Evolutionary conservation across 441 rosid genomes (phyloP), one percentile per base, ranked within the genome.

Genomic region (Biscutella laevigata): DNA sequence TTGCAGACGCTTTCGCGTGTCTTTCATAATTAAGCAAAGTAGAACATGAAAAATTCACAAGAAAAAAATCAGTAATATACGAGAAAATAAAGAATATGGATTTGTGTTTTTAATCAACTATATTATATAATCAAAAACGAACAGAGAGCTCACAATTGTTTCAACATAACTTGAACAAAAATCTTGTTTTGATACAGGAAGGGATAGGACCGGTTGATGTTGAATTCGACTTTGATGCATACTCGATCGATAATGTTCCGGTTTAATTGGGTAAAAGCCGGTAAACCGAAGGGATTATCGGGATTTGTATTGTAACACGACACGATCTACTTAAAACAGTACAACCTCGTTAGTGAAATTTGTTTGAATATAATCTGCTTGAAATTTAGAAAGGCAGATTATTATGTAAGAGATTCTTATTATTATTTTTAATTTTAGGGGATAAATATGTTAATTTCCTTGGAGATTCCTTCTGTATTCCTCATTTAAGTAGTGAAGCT

Each of bases 181-280:
- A 15, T 24, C 13, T 42, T 50, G 41, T 27, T 11, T 24, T 64
- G 40, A 34, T 43, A 74, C 95, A 85, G 70, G 90, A 77, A 65
- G 72, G 82, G 35, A 59, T 74, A 42, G 68, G 78, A 37, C 56
- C 83, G 3, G 84, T 81, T 57, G 78, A 71, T 44, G 39, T 24
- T 6, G 70, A 66, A 27, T 66, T 58, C n/a, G 95, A 91, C 61
- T 81, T 88, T 29, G 95, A 91, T 38, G 96, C 86, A 16, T 83
- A 72, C 75, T 59, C 83, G 28, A 61, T 83, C 67, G 89, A 77
- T 59, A 74, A 66, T 13, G 58, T 66, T 27, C 65, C 70, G 60
- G 70, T 58, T 52, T 65, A 48, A 49, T 48, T 40, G 19, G 53
- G 34, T 26, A 15, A 47, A 55, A 9, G 15, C 49, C 26, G 42